Base-by-base conservation (phyloP, 2,329 filamentous ascomycete genomes). In the Scleromitrula shiraiana region DNA sequence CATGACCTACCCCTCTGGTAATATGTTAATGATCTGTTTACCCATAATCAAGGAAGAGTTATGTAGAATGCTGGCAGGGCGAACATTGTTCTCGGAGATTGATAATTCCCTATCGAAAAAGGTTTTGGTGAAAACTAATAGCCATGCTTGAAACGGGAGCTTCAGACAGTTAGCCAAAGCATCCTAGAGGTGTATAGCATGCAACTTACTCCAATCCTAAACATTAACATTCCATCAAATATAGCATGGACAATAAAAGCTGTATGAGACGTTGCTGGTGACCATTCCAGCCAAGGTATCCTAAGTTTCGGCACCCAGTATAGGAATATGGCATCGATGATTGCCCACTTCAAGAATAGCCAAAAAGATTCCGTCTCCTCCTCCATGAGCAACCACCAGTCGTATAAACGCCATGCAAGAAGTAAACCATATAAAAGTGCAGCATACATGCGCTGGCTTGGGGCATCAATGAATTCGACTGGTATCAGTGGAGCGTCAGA, bases 281-380 rank as follows among this genome's bases (percentile, higher is more conserved):
- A 88, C 71, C 91, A 88, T 71, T 97, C 89, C 50, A 98, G 74
- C 94, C 93, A 98, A 50, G 93, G 93, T 75, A 98, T 95, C 64
- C 87, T 81, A 59, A 98, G 67, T 56, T 85, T 78, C 15, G 94
- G 91, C 46, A 98, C 70, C 7, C 86, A 86, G 65, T 94, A 95
- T 54, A 97, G 73, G 65, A 90, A 96, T 20, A 84, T 68, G 52
- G 86, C 85, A 68, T 98, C 93, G 54, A 98, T 78, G 50, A 82
- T 74, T 53, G 87, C 78, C 93, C 93, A 98, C 76, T 97, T 98
- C 62, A 95, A 70, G 63, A 96, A 96, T 41, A 91, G 76, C 77
- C 82, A 85, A 53, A 93, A 83, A n/a, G 90, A 95, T 60, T 88
- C 83, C 50, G 86, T 79, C 55, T 94, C 87, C 55, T 91, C 85